Evolutionary conservation across 2,329 filamentous ascomycete genomes (phyloP).

Genomic region (Penicillium sp.): DNA sequence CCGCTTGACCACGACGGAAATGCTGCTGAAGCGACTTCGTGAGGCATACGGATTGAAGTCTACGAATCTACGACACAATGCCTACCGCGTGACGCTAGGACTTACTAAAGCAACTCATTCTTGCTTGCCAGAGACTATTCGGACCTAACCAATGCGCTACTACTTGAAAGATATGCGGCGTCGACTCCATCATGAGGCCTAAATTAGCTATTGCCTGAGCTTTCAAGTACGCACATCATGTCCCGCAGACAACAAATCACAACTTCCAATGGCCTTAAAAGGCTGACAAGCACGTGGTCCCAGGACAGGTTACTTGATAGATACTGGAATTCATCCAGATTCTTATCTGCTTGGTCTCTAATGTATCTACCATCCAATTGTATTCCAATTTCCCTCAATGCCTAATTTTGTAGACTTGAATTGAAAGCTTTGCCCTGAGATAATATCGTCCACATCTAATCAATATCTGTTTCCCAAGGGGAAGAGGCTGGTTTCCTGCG

Average conservation of each 20-base stretch:
- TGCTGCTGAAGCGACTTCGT: constrained; percentile 35
- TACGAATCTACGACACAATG: constrained; percentile 22
- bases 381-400: neutral
- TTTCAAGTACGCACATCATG: neutral
- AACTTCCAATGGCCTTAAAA: neutral
- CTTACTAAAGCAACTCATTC: constrained; percentile 30
- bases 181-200: constrained; percentile 15
- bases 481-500: neutral
- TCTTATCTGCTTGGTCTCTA: neutral
- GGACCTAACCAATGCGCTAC: constrained; percentile 31
- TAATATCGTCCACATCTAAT: neutral
- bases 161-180: constrained; percentile 41
- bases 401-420: too few species aligned
- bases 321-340: neutral
- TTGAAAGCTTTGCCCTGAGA: too few species aligned
- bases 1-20: constrained; percentile 35
- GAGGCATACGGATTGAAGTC: constrained; percentile 34
- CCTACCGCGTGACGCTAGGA: constrained; percentile 27
- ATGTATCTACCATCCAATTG: neutral
- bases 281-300: neutral
- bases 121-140: constrained; percentile 30
- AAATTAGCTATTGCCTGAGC: neutral
- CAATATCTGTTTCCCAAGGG: neutral
- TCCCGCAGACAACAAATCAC: neutral
- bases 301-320: neutral